A percentile compares a stretch with the other conserved stretches of the same genome.
Evolutionary conservation across 768 basidiomycete genomes (phyloP).

Genomic region (Hericium alpestre): DNA sequence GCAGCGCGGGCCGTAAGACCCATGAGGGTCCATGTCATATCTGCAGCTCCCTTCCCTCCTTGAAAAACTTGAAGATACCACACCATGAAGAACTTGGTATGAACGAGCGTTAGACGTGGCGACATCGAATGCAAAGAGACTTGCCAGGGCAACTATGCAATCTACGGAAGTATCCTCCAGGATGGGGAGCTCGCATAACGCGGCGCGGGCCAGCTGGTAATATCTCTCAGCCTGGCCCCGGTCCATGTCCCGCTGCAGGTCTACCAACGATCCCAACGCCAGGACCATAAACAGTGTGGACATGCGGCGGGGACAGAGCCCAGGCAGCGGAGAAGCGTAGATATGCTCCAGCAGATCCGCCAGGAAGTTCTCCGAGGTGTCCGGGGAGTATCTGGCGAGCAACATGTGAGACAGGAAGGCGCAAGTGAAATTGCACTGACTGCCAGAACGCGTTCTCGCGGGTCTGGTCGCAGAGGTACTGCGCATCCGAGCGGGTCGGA

Average conservation of each 20-base stretch:
- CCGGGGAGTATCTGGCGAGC: not conserved
- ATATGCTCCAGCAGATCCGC: not conserved
- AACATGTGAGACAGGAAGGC: not conserved
- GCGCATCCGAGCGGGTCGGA: not conserved
- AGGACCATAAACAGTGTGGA: not conserved
- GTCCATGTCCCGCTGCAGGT: not conserved
- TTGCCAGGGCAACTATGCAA: not conserved
- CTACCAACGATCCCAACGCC: not conserved
- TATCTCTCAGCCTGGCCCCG: not conserved
- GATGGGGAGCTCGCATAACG: not conserved
- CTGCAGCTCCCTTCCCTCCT: not conserved
- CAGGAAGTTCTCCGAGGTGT: not conserved
- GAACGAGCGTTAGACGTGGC: not conserved
- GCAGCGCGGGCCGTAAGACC: not conserved
- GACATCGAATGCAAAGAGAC: not conserved
- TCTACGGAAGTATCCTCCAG: not conserved
- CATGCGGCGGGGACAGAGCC: not conserved
- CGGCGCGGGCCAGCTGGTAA: slow-evolving; percentile 2
- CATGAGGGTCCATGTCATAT: not conserved
- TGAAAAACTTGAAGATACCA: not conserved
- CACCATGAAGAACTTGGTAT: not conserved
- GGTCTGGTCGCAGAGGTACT: not conserved
- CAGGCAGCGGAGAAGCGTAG: not conserved
- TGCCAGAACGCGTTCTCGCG: not conserved
- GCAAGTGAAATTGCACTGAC: not conserved